These are phyloP conservation scores for Endotrypanum monterogeii DNA, from an alignment of 208 protist species.

Conservation along the genomic window DNA sequence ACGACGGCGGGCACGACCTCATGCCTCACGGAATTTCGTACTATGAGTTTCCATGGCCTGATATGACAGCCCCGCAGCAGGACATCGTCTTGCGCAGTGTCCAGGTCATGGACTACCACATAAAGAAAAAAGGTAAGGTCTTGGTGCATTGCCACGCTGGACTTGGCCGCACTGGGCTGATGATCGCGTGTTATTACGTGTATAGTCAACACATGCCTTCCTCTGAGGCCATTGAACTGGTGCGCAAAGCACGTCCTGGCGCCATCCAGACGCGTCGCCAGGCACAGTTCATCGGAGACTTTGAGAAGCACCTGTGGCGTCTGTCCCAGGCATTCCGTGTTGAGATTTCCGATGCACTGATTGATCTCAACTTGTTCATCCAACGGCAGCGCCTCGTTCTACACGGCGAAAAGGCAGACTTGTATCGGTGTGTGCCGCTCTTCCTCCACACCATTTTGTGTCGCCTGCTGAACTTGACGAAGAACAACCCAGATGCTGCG, in stretches of 20 bases:
- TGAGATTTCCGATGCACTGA: constrained; percentile 73
- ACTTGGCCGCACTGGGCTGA: constrained; percentile 88
- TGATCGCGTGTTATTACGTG: constrained; percentile 92
- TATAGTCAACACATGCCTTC: constrained; percentile 81
- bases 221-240: constrained; percentile 70
- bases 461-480: constrained; percentile 69
- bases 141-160: constrained; percentile 94
- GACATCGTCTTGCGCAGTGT: constrained; percentile 90
- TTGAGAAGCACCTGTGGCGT: constrained; percentile 86
- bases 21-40: constrained; percentile 88
- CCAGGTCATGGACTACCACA: constrained; percentile 91
- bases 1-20: constrained; percentile 83
- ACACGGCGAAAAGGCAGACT: constrained; percentile 81
- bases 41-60: constrained; percentile 92
- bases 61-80: constrained; percentile 91
- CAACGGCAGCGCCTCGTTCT: constrained; percentile 77
- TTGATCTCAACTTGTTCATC: constrained; percentile 79
- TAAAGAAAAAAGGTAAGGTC: constrained; percentile 85
- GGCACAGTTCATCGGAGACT: constrained; percentile 83
- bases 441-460: constrained; percentile 78
- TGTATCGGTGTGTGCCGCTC: constrained; percentile 75
- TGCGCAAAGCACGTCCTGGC: constrained; percentile 67
- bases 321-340: constrained; percentile 81
- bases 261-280: constrained; percentile 89
- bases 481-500: constrained; percentile 34